A percentile compares a stretch with the other conserved stretches of the same genome.
phyloP scores from a whole-genome alignment of 1,139 yeast species.

The Candida dubliniensis region DNA sequence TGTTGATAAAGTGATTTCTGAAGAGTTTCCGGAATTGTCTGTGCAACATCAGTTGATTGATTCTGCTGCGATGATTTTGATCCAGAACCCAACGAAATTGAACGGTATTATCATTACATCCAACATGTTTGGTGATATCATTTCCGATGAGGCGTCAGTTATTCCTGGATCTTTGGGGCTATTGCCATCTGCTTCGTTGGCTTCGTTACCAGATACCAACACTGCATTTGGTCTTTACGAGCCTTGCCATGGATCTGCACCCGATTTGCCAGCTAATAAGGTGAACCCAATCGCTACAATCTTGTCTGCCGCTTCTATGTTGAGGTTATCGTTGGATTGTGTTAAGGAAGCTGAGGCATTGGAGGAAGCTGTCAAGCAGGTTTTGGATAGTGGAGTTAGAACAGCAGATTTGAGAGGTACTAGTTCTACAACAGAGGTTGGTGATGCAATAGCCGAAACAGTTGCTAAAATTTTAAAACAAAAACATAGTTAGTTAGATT shows the following conservation, averaged over 20 bases:
- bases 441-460: constrained; percentile 82
- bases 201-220: constrained; percentile 92
- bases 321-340: constrained; percentile 81
- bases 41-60: constrained; percentile 94
- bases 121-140: constrained; percentile 97
- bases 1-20: constrained; percentile 76
- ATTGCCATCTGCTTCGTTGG: constrained; percentile 93
- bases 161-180: constrained; percentile 97
- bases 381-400: constrained; percentile 78
- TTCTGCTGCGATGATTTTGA: constrained; percentile 96
- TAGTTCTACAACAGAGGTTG: constrained; percentile 81
- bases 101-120: constrained; percentile 91
- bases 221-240: constrained; percentile 93
- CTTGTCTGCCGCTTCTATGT: constrained; percentile 95
- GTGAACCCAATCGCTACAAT: constrained; percentile 96
- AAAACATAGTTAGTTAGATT: constrained; percentile 1
- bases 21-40: constrained; percentile 85
- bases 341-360: constrained; percentile 83
- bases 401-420: constrained; percentile 90
- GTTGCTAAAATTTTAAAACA: constrained; percentile 57
- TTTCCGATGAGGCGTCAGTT: constrained; percentile 95
- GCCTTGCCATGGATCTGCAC: constrained; percentile 99
- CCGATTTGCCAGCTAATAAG: constrained; percentile 82
- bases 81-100: constrained; percentile 83
- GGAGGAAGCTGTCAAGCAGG: constrained; percentile 83